Percentiles rank a stretch among this genome's conserved stretches.
phyloP scores from a whole-genome alignment of 192 early-diverging fungal genomes.

The Entomortierella parvispora region DNA sequence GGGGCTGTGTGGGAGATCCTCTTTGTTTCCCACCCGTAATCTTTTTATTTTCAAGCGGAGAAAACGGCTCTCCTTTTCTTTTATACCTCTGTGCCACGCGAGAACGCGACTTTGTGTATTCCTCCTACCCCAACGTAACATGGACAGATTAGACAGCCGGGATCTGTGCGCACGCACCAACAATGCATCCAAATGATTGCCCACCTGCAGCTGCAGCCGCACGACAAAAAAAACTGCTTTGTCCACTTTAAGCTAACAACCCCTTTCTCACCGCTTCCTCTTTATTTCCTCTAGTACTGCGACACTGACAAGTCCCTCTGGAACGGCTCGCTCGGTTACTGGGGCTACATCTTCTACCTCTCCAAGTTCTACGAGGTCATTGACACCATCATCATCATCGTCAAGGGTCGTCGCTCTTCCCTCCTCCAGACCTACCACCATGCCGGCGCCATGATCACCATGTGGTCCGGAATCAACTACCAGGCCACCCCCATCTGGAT shows the following conservation, averaged over 20 bases:
- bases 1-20: no score
- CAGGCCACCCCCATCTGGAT: constrained; percentile 83
- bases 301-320: constrained; percentile 72
- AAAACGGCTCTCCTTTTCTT: no score
- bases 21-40: no score
- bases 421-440: constrained; percentile 90
- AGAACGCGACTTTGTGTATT: not conserved
- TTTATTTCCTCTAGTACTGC: constrained; percentile 60
- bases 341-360: constrained; percentile 89
- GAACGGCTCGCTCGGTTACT: constrained; percentile 80
- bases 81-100: no score
- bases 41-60: no score
- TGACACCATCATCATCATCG: constrained; percentile 87
- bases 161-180: no score
- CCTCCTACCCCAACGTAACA: not conserved
- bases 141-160: no score
- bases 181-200: no score
- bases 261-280: not conserved
- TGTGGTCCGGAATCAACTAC: constrained; percentile 78
- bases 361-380: constrained; percentile 85
- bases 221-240: no score
- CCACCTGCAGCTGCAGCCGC: not conserved
- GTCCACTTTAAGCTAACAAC: not conserved
- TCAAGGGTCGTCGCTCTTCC: constrained; percentile 80
- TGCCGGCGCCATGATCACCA: constrained; percentile 84